These are phyloP conservation scores for Tephrocybe rancida DNA, from an alignment of 768 basidiomycete genomes.

Conservation along the genomic window DNA sequence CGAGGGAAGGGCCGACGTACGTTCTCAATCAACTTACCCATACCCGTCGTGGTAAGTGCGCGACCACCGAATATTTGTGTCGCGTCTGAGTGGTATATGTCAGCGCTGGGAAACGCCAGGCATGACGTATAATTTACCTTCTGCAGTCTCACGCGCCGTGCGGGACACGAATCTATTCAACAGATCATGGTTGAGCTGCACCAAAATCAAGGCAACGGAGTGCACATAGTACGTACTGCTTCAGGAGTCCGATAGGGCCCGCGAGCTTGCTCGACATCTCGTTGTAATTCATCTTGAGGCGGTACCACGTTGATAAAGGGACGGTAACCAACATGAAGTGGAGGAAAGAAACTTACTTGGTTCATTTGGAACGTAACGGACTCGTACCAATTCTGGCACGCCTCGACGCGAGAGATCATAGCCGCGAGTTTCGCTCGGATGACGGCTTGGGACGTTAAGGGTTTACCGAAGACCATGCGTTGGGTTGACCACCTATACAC, in stretches of 20 bases:
- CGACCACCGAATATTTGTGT: slow-evolving; percentile 90
- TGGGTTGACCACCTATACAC: slow-evolving; percentile 79
- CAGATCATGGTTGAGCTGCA: slow-evolving; percentile 1
- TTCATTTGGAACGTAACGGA: slow-evolving; percentile 91
- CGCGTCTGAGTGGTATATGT: slow-evolving; percentile 56
- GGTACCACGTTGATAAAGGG: too few species aligned
- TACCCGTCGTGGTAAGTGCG: slow-evolving; percentile 82
- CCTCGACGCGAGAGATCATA: slow-evolving; percentile 92
- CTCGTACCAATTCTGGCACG: slow-evolving; percentile 88
- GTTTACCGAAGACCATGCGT: slow-evolving; percentile 89
- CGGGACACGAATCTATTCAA: slow-evolving; percentile 64
- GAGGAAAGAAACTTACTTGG: slow-evolving; percentile 49
- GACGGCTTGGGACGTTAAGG: slow-evolving; percentile 79
- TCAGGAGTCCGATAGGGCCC: slow-evolving; percentile 86
- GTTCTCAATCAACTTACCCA: slow-evolving; percentile 85
- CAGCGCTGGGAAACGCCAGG: slow-evolving; percentile 35
- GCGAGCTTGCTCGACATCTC: slow-evolving; percentile 86
- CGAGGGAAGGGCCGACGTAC: slow-evolving; percentile 39
- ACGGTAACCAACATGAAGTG: background rate
- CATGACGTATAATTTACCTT: slow-evolving; percentile 45
- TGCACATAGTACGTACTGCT: slow-evolving; percentile 59
- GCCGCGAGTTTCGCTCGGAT: slow-evolving; percentile 84
- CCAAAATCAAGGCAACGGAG: background rate
- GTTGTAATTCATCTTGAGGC: slow-evolving; percentile 89
- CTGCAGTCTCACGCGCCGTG: slow-evolving; percentile 72